A percentile compares a stretch with the other conserved stretches of the same genome.
Conservation (phyloP, 164 flowering plant genomes). For the Aristolochia contorta region DNA sequence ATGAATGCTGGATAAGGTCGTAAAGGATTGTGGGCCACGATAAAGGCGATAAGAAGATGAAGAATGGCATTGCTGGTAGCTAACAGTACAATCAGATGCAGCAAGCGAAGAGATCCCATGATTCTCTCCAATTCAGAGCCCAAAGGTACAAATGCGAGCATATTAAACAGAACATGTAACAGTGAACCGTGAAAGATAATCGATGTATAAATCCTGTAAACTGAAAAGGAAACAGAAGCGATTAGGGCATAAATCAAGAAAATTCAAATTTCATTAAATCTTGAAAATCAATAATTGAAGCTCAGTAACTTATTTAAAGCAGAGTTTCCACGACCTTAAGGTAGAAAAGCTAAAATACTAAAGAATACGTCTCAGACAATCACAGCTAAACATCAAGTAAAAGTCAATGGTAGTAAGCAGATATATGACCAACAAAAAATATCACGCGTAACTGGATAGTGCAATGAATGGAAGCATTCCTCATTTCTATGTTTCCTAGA, state of each 20-base stretch:
- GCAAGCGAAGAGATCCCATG: slow-evolving; percentile 88
- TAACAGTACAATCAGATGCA: slow-evolving; percentile 48
- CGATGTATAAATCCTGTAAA: slow-evolving; percentile 79
- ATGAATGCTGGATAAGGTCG: slow-evolving; percentile 27
- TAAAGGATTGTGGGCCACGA: slow-evolving; percentile 64
- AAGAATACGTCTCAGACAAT: no score
- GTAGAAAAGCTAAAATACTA: no score
- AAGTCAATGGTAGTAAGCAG: not conserved
- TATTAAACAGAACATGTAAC: slow-evolving; percentile 88
- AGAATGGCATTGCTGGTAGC: slow-evolving; percentile 78
- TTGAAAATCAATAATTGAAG: not conserved
- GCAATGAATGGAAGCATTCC: no score
- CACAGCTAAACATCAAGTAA: not conserved
- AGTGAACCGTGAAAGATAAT: slow-evolving; percentile 82
- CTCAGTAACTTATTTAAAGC: no score
- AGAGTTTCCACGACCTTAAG: no score
- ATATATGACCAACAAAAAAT: not conserved
- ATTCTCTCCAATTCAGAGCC: slow-evolving; percentile 96
- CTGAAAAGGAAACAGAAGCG: slow-evolving; percentile 28
- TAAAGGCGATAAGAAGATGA: slow-evolving; percentile 62
- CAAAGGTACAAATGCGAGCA: slow-evolving; percentile 91
- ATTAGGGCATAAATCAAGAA: slow-evolving; percentile 4
- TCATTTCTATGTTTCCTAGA: not conserved
- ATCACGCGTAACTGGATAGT: not conserved
- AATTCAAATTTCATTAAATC: not conserved